A percentile compares a stretch with the other conserved stretches of the same genome.
Conservation (phyloP, 345 rosid genomes). For the Erysimum cheiranthoides region DNA sequence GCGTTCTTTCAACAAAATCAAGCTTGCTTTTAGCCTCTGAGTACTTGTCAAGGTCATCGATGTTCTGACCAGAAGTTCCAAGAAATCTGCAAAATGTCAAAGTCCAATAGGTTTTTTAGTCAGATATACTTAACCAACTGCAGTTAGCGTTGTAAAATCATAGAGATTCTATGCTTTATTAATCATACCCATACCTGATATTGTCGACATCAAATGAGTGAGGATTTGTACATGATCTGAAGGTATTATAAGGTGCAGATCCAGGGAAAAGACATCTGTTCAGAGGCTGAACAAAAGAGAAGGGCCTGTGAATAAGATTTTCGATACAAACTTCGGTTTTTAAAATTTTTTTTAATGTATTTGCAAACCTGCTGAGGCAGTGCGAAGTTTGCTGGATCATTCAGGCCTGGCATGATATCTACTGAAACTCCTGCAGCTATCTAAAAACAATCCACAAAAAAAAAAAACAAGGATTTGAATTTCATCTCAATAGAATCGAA, state of each 20-base stretch:
- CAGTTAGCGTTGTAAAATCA: slow-evolving; percentile 4
- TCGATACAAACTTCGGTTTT: background rate
- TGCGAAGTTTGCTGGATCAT: slow-evolving; percentile 93
- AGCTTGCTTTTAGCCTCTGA: slow-evolving; percentile 81
- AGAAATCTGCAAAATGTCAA: slow-evolving; percentile 71
- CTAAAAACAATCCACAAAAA: slow-evolving; percentile 50
- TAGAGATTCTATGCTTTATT: background rate
- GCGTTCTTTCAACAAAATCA: slow-evolving; percentile 90
- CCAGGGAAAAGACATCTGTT: slow-evolving; percentile 93
- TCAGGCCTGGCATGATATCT: slow-evolving; percentile 94
- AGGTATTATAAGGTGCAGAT: slow-evolving; percentile 82
- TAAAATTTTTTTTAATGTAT: background rate
- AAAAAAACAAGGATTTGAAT: background rate
- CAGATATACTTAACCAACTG: slow-evolving; percentile 4
- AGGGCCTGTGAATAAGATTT: slow-evolving; percentile 28
- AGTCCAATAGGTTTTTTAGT: slow-evolving; percentile 4
- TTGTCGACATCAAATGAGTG: slow-evolving; percentile 93
- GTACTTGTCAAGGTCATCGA: slow-evolving; percentile 89
- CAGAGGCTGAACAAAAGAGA: slow-evolving; percentile 66
- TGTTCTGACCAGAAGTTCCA: slow-evolving; percentile 99
- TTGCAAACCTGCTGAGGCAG: slow-evolving; percentile 90
- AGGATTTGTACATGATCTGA: slow-evolving; percentile 91
- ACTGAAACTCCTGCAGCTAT: slow-evolving; percentile 87
- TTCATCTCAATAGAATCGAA: slow-evolving; percentile 6
- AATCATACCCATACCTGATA: slow-evolving; percentile 55